A percentile compares a stretch with the other conserved stretches of the same genome.
Conservation (phyloP, 306 rosid species). For the Nissolia schottii region DNA sequence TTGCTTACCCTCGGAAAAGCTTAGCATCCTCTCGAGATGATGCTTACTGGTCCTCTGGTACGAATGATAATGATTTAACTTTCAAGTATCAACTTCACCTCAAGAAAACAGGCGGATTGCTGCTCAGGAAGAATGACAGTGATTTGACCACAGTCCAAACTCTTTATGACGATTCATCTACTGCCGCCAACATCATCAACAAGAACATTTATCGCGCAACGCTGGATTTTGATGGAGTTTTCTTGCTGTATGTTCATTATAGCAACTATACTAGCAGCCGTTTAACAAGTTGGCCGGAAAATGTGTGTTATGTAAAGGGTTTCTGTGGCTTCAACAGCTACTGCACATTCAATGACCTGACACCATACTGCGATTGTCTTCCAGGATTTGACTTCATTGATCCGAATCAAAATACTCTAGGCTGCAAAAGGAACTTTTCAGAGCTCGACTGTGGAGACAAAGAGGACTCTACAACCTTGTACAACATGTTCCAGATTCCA, state of each 20-base stretch:
- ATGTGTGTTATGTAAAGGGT: not conserved
- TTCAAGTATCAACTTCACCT: not conserved
- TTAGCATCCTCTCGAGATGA: no score
- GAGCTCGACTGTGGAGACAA: not conserved
- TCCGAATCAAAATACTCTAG: not conserved
- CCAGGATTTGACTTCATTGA: not conserved
- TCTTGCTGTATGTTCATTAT: slow-evolving; percentile 15
- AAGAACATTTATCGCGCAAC: slow-evolving; percentile 19
- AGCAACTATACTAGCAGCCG: not conserved
- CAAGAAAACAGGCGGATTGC: slow-evolving; percentile 4
- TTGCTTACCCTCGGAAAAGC: slow-evolving; percentile 31
- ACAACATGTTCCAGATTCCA: not conserved
- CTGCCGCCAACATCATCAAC: no score
- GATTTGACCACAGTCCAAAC: not conserved
- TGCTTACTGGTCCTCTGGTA: slow-evolving; percentile 19
- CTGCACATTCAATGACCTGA: slow-evolving; percentile 17
- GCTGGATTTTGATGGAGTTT: slow-evolving; percentile 26
- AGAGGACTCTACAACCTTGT: not conserved
- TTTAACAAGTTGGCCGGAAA: not conserved
- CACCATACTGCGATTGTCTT: slow-evolving; percentile 22
- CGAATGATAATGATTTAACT: not conserved
- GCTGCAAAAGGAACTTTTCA: slow-evolving; percentile 25
- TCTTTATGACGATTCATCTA: not conserved
- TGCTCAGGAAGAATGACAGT: not conserved
- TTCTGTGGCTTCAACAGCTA: slow-evolving; percentile 33